These are phyloP conservation scores for Aspergillus sergii DNA, from an alignment of 2,329 filamentous ascomycete genomes.

Conservation along the genomic window DNA sequence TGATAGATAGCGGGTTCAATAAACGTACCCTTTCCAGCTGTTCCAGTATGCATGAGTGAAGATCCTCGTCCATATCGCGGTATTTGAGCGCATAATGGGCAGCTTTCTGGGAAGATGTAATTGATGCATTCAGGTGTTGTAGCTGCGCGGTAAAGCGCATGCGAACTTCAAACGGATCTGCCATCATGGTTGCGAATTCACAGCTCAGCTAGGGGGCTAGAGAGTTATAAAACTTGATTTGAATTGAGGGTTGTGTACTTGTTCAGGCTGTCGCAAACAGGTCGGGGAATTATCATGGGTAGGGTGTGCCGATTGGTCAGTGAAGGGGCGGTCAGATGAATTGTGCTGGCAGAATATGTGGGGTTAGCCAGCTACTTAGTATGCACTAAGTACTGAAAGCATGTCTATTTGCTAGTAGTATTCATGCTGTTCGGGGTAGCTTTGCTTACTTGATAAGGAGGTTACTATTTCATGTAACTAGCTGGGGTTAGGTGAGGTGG, in stretches of 20 bases:
- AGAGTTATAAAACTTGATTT: background rate
- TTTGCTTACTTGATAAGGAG: background rate
- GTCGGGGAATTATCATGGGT: background rate
- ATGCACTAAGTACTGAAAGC: background rate
- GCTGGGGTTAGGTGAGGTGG: background rate
- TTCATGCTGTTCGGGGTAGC: background rate
- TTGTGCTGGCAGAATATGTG: conserved; percentile 28
- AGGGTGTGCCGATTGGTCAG: conserved; percentile 5
- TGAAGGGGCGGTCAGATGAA: conserved; percentile 22
- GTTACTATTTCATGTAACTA: background rate
- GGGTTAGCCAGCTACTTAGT: conserved; percentile 5
- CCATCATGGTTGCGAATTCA: conserved; percentile 53
- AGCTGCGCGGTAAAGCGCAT: conserved; percentile 94
- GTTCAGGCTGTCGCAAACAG: background rate
- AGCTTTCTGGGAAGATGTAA: conserved; percentile 86
- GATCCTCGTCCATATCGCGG: conserved; percentile 91
- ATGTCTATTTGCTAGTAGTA: background rate
- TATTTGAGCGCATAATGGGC: conserved; percentile 94
- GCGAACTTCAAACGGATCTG: conserved; percentile 95
- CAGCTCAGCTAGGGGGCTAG: background rate
- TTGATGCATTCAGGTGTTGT: conserved; percentile 86
- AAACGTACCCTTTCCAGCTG: conserved; percentile 77
- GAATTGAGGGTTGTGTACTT: background rate
- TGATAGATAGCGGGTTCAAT: background rate
- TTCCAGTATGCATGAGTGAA: conserved; percentile 96